phyloP scores from a whole-genome alignment of 1,139 yeast species.

The Pichia kudriavzevii region DNA sequence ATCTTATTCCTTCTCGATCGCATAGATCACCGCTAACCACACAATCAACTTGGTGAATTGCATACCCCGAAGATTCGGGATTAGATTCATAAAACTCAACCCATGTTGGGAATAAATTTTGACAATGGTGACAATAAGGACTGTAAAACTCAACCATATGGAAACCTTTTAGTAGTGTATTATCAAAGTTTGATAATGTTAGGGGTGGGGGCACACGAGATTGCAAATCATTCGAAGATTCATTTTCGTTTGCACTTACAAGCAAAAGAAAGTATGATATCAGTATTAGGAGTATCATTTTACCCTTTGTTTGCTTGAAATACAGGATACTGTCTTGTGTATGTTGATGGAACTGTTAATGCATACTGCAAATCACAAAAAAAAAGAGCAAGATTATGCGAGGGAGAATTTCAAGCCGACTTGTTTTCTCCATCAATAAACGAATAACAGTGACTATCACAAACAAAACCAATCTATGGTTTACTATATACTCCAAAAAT shows the following conservation, averaged over 20 bases:
- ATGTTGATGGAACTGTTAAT: too few species aligned
- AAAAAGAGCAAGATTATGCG: too few species aligned
- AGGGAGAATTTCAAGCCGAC: too few species aligned
- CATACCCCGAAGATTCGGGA: constrained; percentile 32
- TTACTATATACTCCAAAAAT: too few species aligned
- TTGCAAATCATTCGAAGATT: constrained; percentile 11
- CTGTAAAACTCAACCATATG: constrained; percentile 61
- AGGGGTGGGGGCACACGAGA: constrained; percentile 24
- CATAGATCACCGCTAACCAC: constrained; percentile 67
- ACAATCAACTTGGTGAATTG: constrained; percentile 67
- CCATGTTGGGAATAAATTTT: constrained; percentile 59
- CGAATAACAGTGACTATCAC: too few species aligned
- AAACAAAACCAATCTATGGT: too few species aligned
- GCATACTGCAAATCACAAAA: too few species aligned
- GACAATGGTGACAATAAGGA: constrained; percentile 69
- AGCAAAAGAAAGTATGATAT: background rate
- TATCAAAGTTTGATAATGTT: constrained; percentile 36
- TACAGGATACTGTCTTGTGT: too few species aligned
- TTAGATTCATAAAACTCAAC: constrained; percentile 43
- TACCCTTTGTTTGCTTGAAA: too few species aligned
- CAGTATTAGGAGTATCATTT: too few species aligned
- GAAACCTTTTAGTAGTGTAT: constrained; percentile 36
- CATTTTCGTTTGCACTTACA: too few species aligned
- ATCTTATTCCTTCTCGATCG: constrained; percentile 45
- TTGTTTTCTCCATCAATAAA: too few species aligned